Percentiles rank a stretch among this genome's conserved stretches.
Evolutionary conservation across 495 filamentous ascomycete genomes (phyloP).

Genomic region (Lasiosphaeriaceae sp.): DNA sequence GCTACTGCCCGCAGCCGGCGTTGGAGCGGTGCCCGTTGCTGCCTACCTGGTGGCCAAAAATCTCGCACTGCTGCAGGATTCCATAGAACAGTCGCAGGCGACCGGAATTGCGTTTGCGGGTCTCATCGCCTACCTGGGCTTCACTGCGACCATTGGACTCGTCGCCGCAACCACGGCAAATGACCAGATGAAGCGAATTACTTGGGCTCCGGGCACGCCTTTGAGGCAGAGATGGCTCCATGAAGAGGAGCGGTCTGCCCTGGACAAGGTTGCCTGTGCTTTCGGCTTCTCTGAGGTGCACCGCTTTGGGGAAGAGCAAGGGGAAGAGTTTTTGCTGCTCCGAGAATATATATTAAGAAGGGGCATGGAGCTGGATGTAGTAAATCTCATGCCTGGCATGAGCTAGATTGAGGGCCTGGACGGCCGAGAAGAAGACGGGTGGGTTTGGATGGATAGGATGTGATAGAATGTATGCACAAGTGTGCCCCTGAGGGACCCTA

Average conservation of each 20-base stretch:
- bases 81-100: slow-evolving; percentile 65
- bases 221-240: slow-evolving; percentile 82
- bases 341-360: slow-evolving; percentile 73
- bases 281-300: slow-evolving; percentile 87
- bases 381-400: slow-evolving; percentile 89
- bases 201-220: slow-evolving; percentile 77
- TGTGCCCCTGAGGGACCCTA: slow-evolving; percentile 6
- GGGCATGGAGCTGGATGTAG: slow-evolving; percentile 84
- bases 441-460: not conserved
- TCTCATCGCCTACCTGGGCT: slow-evolving; percentile 73
- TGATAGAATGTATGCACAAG: too few relatives aligned
- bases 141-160: slow-evolving; percentile 74
- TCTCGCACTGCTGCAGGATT: slow-evolving; percentile 58
- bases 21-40: slow-evolving; percentile 61
- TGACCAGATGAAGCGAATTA: slow-evolving; percentile 91
- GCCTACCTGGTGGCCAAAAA: slow-evolving; percentile 63
- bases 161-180: slow-evolving; percentile 80
- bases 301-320: slow-evolving; percentile 83
- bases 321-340: slow-evolving; percentile 80
- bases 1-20: slow-evolving; percentile 33
- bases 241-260: slow-evolving; percentile 87
- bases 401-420: slow-evolving; percentile 37
- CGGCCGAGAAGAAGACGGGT: not conserved
- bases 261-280: slow-evolving; percentile 77
- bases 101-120: slow-evolving; percentile 78